Evolutionary conservation across 176 grass and related monocot species (phyloP), one percentile per base, ranked within the genome.

Genomic region (Cenchrus purpureus): DNA sequence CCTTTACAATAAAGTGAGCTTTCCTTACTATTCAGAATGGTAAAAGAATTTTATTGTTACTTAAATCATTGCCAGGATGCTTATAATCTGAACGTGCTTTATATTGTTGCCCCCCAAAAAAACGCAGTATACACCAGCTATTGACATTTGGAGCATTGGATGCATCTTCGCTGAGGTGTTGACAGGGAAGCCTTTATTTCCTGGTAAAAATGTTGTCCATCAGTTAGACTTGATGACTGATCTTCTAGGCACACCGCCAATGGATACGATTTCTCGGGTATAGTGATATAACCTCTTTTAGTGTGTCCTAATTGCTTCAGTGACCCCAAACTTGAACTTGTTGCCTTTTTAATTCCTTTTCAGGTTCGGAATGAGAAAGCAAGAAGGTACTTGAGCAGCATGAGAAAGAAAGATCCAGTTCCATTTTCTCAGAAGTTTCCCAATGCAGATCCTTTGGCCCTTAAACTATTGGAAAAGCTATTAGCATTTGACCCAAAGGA

Each of bases 131-230:
- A 98, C 97, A 57, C 87, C 97, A 54, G 97, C 97, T 78, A 98
- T 98, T 83, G 97, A 98, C 74, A 92, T 96, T 82, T 98, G 97
- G 97, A 98, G 97, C 83, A 98, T 98, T 81, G 97, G 97, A 42
- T 98, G 97, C 90, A 98, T 98, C 73, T 98, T 98, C 76, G 97
- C 97, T 37, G 97, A 98, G 90, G 90, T 98, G 31, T 84, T 98
- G 83, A 98, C 97, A 16, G 97, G 97, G 28, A 98, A 98, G 83
- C 97, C 97, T 67, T 86, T 98, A 85, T 98, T 98, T 86, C 97
- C 97, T 86, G 97, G 97, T 79, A 98, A 96, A 94, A 98, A 98
- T 94, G 97, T 94, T 64, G 97, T 98, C 50, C 97, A 98, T 79
- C 97, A 98, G 73, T 90, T 98, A 86, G 97, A 98, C 69, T 93